Evolutionary conservation across 2,329 filamentous ascomycete genomes (phyloP).

Genomic region (Beauveria rudraprayagi): DNA sequence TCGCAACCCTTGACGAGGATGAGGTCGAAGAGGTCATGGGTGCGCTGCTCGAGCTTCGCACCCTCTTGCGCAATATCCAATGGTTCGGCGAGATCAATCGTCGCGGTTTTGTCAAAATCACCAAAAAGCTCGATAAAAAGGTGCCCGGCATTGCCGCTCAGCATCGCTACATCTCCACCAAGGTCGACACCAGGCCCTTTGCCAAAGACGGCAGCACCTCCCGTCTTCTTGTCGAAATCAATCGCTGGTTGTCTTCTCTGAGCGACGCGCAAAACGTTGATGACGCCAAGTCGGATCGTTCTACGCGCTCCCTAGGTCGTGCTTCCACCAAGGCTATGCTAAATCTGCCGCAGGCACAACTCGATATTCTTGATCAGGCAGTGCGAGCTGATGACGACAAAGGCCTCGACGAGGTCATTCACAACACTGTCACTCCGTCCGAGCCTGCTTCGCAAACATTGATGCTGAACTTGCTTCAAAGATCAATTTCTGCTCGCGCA

Average conservation of each 20-base stretch:
- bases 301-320: slow-evolving; percentile 67
- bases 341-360: slow-evolving; percentile 57
- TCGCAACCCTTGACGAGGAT: slow-evolving; percentile 71
- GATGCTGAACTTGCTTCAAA: slow-evolving; percentile 72
- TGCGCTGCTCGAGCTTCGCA: slow-evolving; percentile 79
- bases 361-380: slow-evolving; percentile 66
- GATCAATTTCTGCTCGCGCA: slow-evolving; percentile 63
- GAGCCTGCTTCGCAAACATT: slow-evolving; percentile 48
- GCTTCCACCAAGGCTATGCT: slow-evolving; percentile 68
- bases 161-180: slow-evolving; percentile 78
- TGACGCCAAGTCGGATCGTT: slow-evolving; percentile 66
- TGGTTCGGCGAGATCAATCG: slow-evolving; percentile 98
- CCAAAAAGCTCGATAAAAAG: slow-evolving; percentile 98
- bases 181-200: slow-evolving; percentile 83
- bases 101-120: slow-evolving; percentile 93
- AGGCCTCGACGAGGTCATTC: slow-evolving; percentile 47
- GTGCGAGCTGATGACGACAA: slow-evolving; percentile 60
- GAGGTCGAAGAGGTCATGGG: slow-evolving; percentile 88
- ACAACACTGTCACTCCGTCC: slow-evolving; percentile 41
- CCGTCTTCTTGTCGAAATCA: slow-evolving; percentile 55
- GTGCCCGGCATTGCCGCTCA: slow-evolving; percentile 68
- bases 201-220: slow-evolving; percentile 58
- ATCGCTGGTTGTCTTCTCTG: slow-evolving; percentile 82
- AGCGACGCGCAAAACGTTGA: slow-evolving; percentile 70
- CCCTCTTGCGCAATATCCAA: slow-evolving; percentile 81